Percentiles rank a stretch among this genome's conserved stretches.
phyloP scores from a whole-genome alignment of 2,329 filamentous ascomycete species.

The Aspergillus sp. region DNA sequence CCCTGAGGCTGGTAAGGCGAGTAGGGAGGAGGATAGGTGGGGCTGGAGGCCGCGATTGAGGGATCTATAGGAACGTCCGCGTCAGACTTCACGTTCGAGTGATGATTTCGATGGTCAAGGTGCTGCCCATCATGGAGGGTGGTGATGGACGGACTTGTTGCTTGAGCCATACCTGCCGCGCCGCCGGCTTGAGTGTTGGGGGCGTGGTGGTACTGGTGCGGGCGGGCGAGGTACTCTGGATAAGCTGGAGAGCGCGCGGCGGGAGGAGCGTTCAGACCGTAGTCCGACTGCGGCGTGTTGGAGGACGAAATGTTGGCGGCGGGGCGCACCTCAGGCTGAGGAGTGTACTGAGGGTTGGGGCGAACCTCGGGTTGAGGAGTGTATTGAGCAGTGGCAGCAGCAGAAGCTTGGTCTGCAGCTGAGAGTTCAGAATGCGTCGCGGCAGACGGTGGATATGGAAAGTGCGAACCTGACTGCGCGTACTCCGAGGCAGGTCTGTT shows the following conservation, averaged over 20 bases:
- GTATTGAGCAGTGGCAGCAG: conserved; percentile 57
- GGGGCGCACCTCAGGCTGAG: conserved; percentile 75
- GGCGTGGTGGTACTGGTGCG: conserved; percentile 69
- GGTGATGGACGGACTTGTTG: conserved; percentile 93
- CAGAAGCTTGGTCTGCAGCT: conserved; percentile 86
- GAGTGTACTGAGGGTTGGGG: conserved; percentile 67
- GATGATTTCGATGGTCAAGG: conserved; percentile 68
- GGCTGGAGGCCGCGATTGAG: conserved; percentile 89
- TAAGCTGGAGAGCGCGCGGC: conserved; percentile 80
- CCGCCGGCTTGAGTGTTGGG: conserved; percentile 69
- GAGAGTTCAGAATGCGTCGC: conserved; percentile 77
- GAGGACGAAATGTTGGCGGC: conserved; percentile 67
- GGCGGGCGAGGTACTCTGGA: conserved; percentile 81
- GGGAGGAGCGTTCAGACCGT: conserved; percentile 73
- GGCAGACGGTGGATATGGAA: conserved; percentile 53
- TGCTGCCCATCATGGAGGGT: conserved; percentile 74
- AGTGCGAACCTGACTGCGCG: conserved; percentile 82
- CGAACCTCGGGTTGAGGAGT: conserved; percentile 40
- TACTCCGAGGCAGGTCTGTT: conserved; percentile 69
- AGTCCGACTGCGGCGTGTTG: conserved; percentile 85
- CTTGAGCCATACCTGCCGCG: conserved; percentile 94
- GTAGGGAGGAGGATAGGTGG: conserved; percentile 83
- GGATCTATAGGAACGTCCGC: conserved; percentile 98
- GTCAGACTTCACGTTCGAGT: conserved; percentile 79
- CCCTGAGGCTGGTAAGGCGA: conserved; percentile 81